Conservation (phyloP, 345 rosid species). For the Noccaea caerulescens region DNA sequence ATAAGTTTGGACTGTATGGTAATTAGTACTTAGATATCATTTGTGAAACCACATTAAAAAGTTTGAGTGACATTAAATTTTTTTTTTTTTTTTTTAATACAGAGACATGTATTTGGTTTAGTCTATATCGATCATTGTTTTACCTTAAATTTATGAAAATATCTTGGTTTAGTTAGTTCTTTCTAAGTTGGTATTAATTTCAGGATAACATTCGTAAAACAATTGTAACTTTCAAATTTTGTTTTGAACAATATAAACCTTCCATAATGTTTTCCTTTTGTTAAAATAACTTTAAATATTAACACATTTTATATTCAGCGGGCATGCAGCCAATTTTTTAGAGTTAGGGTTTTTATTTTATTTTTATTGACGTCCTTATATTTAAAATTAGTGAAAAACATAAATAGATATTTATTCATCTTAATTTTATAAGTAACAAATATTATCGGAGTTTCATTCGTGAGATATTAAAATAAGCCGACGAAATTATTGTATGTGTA, state of each 20-base stretch:
- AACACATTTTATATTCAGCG: not conserved
- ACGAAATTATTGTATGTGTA: constrained; percentile 21
- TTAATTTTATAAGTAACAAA: not conserved
- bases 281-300: not conserved
- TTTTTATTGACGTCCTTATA: not conserved
- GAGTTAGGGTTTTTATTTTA: not conserved
- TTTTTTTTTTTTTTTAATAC: too few species aligned
- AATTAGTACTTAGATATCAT: not conserved
- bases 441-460: not conserved
- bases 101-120: too few species aligned
- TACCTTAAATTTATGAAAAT: too few species aligned
- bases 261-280: too few species aligned
- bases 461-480: constrained; percentile 11
- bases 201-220: not conserved
- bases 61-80: too few species aligned
- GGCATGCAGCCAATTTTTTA: not conserved
- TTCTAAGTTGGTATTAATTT: too few species aligned
- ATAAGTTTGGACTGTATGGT: not conserved
- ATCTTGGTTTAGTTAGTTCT: too few species aligned
- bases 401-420: not conserved
- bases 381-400: not conserved
- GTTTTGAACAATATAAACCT: not conserved
- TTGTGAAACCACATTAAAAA: not conserved
- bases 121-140: too few species aligned
- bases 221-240: not conserved